Base-by-base conservation (phyloP, 352 stramenopile genomes). In the Phytophthora pisi region DNA sequence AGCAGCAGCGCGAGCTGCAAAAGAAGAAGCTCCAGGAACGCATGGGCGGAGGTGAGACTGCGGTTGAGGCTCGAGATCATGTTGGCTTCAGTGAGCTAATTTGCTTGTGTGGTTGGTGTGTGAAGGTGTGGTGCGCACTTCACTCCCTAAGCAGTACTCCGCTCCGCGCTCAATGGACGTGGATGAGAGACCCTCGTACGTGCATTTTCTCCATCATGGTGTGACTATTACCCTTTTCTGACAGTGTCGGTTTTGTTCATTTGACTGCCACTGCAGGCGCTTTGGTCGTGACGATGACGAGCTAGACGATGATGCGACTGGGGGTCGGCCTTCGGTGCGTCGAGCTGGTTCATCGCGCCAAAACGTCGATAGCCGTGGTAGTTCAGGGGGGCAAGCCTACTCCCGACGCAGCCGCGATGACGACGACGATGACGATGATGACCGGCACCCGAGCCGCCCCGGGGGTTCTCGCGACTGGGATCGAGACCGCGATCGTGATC, bases 11-110 rank as follows among this genome's bases (percentile, higher is more conserved):
- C 2, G 87, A 95, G 28, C 62, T 93, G 18, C 87, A 95, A 71
- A 95, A 93, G 75, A 95, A 93, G 64, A 95, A 93, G 64, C 78
- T 95, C 0, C 87, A 95, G 46, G 86, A 92, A 40, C 82, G 87
- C 57, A 90, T 93, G 83, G 88, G 81, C 50, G 85, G 80, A 65
- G 85, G 86, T 94, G 73, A 54, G 24, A n/a, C 24, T 42, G 3
- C 15, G 36, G 36, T 42, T 42, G 36, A 7, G 36, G 0, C 1
- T n/a, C 4, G 15, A 42, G 0, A 13, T 42, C 5, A 16, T n/a
- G 36, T 42, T 42, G 36, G 13, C 11, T n/a, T 6, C 8, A 9
- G 40, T 46, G 40, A 23, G 8, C 16, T 71, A 51, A 71, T 20
- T 24, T 30, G 10, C 18, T 5, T 45, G 2, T 36, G 13, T 46